phyloP scores from a whole-genome alignment of 371 early-diverging fungal species.

The Smittium culicis region DNA sequence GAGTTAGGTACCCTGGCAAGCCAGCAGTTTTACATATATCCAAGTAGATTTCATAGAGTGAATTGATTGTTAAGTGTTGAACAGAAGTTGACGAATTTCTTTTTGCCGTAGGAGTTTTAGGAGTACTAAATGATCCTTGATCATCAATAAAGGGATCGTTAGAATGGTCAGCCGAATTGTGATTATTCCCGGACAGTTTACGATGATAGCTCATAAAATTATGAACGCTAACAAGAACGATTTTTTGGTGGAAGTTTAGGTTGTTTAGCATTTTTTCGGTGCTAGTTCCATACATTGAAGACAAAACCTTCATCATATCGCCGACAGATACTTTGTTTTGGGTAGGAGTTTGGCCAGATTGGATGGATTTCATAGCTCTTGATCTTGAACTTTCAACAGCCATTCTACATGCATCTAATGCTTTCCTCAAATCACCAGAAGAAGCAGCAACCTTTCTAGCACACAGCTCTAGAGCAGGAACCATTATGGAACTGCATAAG shows the following conservation, averaged over 20 bases:
- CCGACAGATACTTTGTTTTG: conserved; percentile 56
- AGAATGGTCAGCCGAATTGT: background rate
- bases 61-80: background rate
- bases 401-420: conserved; percentile 76
- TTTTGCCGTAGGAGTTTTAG: background rate
- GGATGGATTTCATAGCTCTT: background rate
- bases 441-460: conserved; percentile 81
- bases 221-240: conserved; percentile 38
- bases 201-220: background rate
- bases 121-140: background rate
- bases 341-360: conserved; percentile 11
- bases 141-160: background rate
- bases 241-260: conserved; percentile 65
- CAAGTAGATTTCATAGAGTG: conserved; percentile 7
- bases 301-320: conserved; percentile 60
- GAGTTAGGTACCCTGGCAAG: conserved; percentile 45
- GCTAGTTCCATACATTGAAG: conserved; percentile 47
- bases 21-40: conserved; percentile 1
- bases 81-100: too few species aligned
- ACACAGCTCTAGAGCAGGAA: conserved; percentile 77
- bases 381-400: conserved; percentile 68
- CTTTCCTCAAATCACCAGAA: conserved; percentile 82
- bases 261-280: conserved; percentile 43
- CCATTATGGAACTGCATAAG: conserved; percentile 47
- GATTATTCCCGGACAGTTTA: background rate